Evolutionary conservation across 2,329 filamentous ascomycete species (phyloP).

Genomic region (Trichoderma breve): DNA sequence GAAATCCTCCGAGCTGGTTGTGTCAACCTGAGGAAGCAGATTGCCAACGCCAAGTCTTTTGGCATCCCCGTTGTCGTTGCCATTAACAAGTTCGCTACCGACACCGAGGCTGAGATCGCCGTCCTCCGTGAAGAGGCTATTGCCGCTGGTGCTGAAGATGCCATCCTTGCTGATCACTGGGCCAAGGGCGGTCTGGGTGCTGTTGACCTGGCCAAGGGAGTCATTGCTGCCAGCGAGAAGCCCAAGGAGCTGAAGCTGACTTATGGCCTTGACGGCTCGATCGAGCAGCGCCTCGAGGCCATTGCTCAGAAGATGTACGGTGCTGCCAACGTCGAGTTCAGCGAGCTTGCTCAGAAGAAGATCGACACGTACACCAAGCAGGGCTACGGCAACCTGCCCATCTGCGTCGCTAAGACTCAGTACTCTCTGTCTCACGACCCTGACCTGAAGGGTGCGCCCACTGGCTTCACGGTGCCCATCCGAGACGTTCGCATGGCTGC

Average conservation of each 20-base stretch:
- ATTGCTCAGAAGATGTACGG: slow-evolving; percentile 96
- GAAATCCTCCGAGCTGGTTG: slow-evolving; percentile 88
- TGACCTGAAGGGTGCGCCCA: slow-evolving; percentile 89
- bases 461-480: slow-evolving; percentile 91
- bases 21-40: slow-evolving; percentile 93
- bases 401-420: slow-evolving; percentile 97
- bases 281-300: slow-evolving; percentile 85
- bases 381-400: slow-evolving; percentile 88
- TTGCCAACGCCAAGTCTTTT: slow-evolving; percentile 82
- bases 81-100: slow-evolving; percentile 94
- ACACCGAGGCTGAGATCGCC: slow-evolving; percentile 87
- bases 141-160: slow-evolving; percentile 88
- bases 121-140: slow-evolving; percentile 89
- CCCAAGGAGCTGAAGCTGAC: slow-evolving; percentile 85
- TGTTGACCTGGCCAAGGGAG: slow-evolving; percentile 80
- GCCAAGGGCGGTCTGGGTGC: slow-evolving; percentile 91
- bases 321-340: slow-evolving; percentile 84
- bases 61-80: slow-evolving; percentile 94
- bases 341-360: slow-evolving; percentile 91
- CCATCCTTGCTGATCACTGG: slow-evolving; percentile 94
- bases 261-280: slow-evolving; percentile 73
- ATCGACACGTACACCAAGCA: slow-evolving; percentile 91
- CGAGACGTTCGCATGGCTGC: slow-evolving; percentile 91
- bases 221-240: slow-evolving; percentile 79
- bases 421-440: slow-evolving; percentile 95